Percentiles rank a stretch among this genome's conserved stretches.
Evolutionary conservation across 148 eudicot genomes (phyloP).

Genomic region (Euryodendron excelsum): DNA sequence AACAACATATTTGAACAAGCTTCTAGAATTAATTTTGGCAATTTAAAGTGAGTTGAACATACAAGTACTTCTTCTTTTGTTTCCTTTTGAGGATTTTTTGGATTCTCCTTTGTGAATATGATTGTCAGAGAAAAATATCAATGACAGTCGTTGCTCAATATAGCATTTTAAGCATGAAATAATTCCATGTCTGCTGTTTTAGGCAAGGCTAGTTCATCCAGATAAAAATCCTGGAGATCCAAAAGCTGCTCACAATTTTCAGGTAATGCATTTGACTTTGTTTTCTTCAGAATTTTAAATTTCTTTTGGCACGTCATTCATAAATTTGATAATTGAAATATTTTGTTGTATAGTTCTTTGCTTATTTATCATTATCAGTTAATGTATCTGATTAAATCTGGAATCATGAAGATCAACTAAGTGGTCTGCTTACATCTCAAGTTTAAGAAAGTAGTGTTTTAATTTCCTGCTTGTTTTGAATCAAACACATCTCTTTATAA

Average conservation of each 20-base stretch:
- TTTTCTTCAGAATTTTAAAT: not conserved
- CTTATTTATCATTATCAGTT: not conserved
- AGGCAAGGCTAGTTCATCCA: slow-evolving; percentile 94
- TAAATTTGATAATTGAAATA: not conserved
- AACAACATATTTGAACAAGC: too few species aligned
- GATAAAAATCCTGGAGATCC: slow-evolving; percentile 94
- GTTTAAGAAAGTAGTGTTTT: not conserved
- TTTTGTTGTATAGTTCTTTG: not conserved
- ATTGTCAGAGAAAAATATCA: not conserved
- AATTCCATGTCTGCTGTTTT: slow-evolving; percentile 9
- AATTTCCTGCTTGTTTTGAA: not conserved
- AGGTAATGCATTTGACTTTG: slow-evolving; percentile 37
- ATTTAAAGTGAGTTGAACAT: not conserved
- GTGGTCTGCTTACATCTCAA: not conserved
- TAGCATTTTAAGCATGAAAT: not conserved
- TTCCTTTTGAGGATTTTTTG: slow-evolving; percentile 4
- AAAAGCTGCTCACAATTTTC: slow-evolving; percentile 82
- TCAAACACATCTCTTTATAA: not conserved
- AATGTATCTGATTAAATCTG: not conserved
- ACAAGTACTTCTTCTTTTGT: not conserved
- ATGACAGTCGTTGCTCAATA: not conserved
- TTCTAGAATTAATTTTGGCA: not conserved
- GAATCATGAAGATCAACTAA: not conserved
- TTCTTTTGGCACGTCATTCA: not conserved
- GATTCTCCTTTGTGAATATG: not conserved